phyloP scores from a whole-genome alignment of 768 basidiomycete genomes.

The Leccinum incarnatum region DNA sequence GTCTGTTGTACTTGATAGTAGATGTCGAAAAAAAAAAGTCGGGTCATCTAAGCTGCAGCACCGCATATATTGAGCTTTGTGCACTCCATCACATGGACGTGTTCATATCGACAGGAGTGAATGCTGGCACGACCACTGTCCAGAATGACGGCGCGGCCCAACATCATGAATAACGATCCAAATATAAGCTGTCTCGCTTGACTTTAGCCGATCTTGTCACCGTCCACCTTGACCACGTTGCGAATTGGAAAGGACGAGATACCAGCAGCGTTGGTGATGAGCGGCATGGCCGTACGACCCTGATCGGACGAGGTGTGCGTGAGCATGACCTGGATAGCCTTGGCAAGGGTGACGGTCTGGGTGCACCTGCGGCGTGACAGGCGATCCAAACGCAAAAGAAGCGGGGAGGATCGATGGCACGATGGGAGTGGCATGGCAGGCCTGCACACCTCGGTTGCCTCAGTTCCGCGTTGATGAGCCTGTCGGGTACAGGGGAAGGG shows the following conservation, averaged over 20 bases:
- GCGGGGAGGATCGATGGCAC: neutral
- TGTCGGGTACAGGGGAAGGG: constrained; percentile 23
- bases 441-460: constrained; percentile 64
- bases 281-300: constrained; percentile 71
- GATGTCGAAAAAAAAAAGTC: too few relatives aligned
- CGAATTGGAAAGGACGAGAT: constrained; percentile 82
- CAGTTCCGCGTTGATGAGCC: constrained; percentile 79
- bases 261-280: constrained; percentile 71
- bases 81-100: neutral
- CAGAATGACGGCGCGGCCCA: neutral
- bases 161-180: neutral
- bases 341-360: constrained; percentile 56
- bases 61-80: neutral
- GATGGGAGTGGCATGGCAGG: neutral
- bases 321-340: constrained; percentile 68
- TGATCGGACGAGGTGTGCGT: constrained; percentile 75
- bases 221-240: constrained; percentile 65
- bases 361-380: neutral
- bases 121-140: neutral
- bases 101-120: neutral
- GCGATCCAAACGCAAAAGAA: neutral
- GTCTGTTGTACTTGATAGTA: too few relatives aligned
- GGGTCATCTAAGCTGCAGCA: too few relatives aligned
- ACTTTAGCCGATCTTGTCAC: constrained; percentile 51
- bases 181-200: too few relatives aligned